Evolutionary conservation across 1,284 basidiomycete species (phyloP), one percentile per base, ranked within the genome.

Genomic region (Tylopilus sp.): DNA sequence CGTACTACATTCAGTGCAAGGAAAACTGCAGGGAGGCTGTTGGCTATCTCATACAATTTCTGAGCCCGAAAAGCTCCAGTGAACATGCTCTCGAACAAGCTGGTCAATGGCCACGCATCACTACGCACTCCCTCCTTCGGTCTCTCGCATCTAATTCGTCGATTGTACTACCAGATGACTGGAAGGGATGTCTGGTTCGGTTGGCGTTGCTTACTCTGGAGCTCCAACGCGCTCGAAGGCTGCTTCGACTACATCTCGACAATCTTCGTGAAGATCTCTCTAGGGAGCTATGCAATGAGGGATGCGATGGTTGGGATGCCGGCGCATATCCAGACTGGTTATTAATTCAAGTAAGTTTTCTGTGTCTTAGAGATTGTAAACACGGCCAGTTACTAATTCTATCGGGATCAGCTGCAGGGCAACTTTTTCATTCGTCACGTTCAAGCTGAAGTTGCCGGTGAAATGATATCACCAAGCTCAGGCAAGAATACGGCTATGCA

Each of bases 381-480:
- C 29, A 29, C 6, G 29, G 29, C 6, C 10, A 8, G 10, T 47
- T n/a, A 19, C 44, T 15, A 22, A 47, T 10, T 19, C 18, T 24
- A 39, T 6, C 18, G 12, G 41, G 6, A 6, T 33, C 56, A 86
- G 83, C 76, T 86, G 29, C 82, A 86, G 55, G 74, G 75, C 7
- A 76, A 85, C 55, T 80, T 87, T 59, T 63, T 77, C 24, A 12
- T 77, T 15, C 80, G 85, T 7, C 66, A 74, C 6, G 61, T 85
- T 13, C 86, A 87, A 65, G 68, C 74, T 15, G 61, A 71, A 1
- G 75, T 87, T 18, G 81, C 85, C 1, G 56, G 71, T 22, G 79
- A 85, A 59, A 87, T 87, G 86, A 83, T 85, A n/a, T 63, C 67
- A 1, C 86, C 86, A 3, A 39, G 56, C 13, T 76, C 73, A 0